A percentile compares a stretch with the other conserved stretches of the same genome.
phyloP scores from a whole-genome alignment of 1,139 yeast genomes.

The Lizanozyma gosingica region DNA sequence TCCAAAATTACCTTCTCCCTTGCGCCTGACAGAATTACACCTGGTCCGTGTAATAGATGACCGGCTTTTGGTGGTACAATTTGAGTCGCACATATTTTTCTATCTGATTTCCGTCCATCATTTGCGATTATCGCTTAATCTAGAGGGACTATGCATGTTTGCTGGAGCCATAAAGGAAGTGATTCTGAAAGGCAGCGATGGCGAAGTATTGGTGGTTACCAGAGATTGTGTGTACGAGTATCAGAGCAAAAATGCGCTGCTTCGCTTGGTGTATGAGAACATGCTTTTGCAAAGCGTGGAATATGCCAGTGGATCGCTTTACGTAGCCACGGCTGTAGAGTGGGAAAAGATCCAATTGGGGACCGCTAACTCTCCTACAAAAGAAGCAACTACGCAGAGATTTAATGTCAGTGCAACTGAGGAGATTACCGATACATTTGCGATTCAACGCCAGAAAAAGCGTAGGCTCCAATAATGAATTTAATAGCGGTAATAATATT shows the following conservation, averaged over 20 bases:
- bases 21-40: background rate
- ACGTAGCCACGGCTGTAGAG: background rate
- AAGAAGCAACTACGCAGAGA: background rate
- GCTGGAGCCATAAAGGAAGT: background rate
- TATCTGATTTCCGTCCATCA: background rate
- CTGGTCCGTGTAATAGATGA: background rate
- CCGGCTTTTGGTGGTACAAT: background rate
- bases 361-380: too few relatives aligned
- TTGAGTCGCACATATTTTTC: background rate
- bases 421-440: background rate
- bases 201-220: background rate
- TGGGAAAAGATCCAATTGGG: background rate
- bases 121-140: background rate
- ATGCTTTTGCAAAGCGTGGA: background rate
- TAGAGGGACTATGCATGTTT: background rate
- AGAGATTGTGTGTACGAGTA: background rate
- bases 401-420: background rate
- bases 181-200: background rate
- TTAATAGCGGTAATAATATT: too few relatives aligned
- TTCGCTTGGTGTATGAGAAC: background rate
- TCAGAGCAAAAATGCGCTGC: background rate
- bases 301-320: background rate
- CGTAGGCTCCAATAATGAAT: background rate
- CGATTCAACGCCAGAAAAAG: background rate
- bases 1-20: background rate